These are phyloP conservation scores for Annulohypoxylon truncatum DNA, from an alignment of 2,329 filamentous ascomycete species.

Conservation along the genomic window DNA sequence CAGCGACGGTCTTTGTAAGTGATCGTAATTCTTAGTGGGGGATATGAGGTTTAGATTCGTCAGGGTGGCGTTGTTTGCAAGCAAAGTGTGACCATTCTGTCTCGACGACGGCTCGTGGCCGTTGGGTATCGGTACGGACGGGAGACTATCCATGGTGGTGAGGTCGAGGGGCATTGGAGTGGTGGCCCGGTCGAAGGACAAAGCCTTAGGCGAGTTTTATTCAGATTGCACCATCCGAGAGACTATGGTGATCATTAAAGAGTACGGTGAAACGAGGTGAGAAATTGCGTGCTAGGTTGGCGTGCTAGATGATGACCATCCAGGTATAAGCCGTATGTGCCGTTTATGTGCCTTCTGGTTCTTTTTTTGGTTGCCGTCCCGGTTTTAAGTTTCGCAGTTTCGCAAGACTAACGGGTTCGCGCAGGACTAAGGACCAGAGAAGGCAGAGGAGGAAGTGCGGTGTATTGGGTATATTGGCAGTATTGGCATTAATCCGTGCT, in stretches of 20 bases:
- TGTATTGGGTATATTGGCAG: background rate
- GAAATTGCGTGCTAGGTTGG: conserved; percentile 48
- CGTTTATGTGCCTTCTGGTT: background rate
- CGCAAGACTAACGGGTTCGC: conserved; percentile 25
- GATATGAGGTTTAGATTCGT: conserved; percentile 27
- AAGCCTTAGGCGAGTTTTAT: conserved; percentile 30
- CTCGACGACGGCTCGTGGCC: conserved; percentile 30
- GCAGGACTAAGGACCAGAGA: conserved; percentile 22
- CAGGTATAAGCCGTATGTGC: background rate
- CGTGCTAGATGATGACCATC: conserved; percentile 43
- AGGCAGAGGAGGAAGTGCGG: conserved; percentile 5
- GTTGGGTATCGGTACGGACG: conserved; percentile 32
- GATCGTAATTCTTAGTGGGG: conserved; percentile 16
- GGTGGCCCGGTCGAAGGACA: conserved; percentile 35
- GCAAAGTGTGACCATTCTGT: conserved; percentile 30
- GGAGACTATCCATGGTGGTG: conserved; percentile 43
- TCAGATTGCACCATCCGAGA: conserved; percentile 43
- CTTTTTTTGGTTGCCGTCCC: background rate
- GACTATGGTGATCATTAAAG: conserved; percentile 28
- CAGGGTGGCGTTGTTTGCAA: conserved; percentile 26
- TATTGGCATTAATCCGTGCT: background rate
- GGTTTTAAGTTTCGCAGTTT: conserved; percentile 20
- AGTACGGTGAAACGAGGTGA: conserved; percentile 42
- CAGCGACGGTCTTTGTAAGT: conserved; percentile 35
- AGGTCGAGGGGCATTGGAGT: conserved; percentile 28